Percentiles rank a stretch among this genome's conserved stretches.
Evolutionary conservation across 1,139 yeast species (phyloP).

Genomic region (Saccharomyces hybrid): DNA sequence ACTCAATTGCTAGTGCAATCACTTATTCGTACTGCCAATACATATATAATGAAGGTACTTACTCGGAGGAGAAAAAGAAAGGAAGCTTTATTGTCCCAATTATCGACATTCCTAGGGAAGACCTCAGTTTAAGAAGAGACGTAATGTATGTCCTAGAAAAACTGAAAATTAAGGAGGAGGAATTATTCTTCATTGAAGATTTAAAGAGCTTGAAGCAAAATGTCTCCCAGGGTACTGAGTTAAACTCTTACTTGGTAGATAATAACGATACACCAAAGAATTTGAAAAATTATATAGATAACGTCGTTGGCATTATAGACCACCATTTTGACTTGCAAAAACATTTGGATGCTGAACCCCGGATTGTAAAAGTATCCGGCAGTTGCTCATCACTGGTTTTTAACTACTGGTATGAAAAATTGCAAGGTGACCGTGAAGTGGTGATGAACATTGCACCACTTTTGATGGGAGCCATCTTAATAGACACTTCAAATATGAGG

Average conservation of each 20-base stretch:
- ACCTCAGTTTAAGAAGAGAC: slow-evolving; percentile 64
- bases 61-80: slow-evolving; percentile 10
- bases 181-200: slow-evolving; percentile 64
- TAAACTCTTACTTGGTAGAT: slow-evolving; percentile 62
- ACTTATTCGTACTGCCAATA: slow-evolving; percentile 55
- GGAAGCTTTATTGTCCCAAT: slow-evolving; percentile 43
- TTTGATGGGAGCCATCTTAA: slow-evolving; percentile 57
- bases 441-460: slow-evolving; percentile 40
- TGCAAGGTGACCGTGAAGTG: slow-evolving; percentile 17
- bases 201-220: slow-evolving; percentile 28
- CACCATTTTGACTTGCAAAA: slow-evolving; percentile 74
- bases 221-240: slow-evolving; percentile 9
- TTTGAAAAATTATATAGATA: slow-evolving; percentile 28
- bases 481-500: slow-evolving; percentile 63
- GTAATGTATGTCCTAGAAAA: slow-evolving; percentile 45
- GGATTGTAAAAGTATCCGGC: slow-evolving; percentile 58
- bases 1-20: slow-evolving; percentile 72
- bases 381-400: slow-evolving; percentile 73
- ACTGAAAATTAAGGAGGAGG: slow-evolving; percentile 42
- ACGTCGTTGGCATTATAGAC: slow-evolving; percentile 62
- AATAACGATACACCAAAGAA: slow-evolving; percentile 67
- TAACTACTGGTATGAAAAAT: slow-evolving; percentile 44
- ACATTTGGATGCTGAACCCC: slow-evolving; percentile 41
- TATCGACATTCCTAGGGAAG: slow-evolving; percentile 60
- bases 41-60: slow-evolving; percentile 19